Percentiles rank a stretch among this genome's conserved stretches.
Conservation (phyloP, 495 filamentous ascomycete species). For the Platismatia glauca region DNA sequence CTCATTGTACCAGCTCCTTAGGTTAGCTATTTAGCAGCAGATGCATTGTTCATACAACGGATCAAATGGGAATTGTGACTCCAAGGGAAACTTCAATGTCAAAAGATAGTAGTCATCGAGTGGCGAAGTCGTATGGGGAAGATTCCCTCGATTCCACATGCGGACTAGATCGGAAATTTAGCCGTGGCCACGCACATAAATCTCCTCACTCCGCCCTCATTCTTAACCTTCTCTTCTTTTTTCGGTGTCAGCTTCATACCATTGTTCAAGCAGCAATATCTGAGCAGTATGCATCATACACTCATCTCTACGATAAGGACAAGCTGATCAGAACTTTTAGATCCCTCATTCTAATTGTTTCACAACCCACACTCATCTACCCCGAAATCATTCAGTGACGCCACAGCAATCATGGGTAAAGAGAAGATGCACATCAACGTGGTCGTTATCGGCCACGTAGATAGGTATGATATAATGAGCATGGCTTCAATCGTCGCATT, state of each 20-base stretch:
- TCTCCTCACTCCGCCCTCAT: neutral
- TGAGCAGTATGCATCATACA: neutral
- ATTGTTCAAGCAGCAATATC: conserved; percentile 11
- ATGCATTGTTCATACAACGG: too few relatives aligned
- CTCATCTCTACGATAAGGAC: neutral
- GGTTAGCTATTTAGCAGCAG: too few relatives aligned
- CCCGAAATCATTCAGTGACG: neutral
- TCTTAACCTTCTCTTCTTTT: neutral
- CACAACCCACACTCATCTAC: neutral
- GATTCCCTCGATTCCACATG: neutral
- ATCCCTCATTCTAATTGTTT: conserved; percentile 3
- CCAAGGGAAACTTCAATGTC: too few relatives aligned
- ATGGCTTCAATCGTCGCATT: neutral
- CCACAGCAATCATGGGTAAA: conserved; percentile 50
- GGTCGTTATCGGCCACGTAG: conserved; percentile 98
- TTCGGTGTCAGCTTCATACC: conserved; percentile 8
- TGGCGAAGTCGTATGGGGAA: neutral
- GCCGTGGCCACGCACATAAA: conserved; percentile 7
- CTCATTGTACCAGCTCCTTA: too few relatives aligned
- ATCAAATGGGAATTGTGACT: too few relatives aligned
- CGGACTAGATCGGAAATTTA: neutral
- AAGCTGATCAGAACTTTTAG: neutral
- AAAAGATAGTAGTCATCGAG: too few relatives aligned
- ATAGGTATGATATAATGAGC: neutral
- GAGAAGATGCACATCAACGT: conserved; percentile 92